phyloP scores from a whole-genome alignment of 164 flowering plant species.

The Tinospora cordifolia region DNA sequence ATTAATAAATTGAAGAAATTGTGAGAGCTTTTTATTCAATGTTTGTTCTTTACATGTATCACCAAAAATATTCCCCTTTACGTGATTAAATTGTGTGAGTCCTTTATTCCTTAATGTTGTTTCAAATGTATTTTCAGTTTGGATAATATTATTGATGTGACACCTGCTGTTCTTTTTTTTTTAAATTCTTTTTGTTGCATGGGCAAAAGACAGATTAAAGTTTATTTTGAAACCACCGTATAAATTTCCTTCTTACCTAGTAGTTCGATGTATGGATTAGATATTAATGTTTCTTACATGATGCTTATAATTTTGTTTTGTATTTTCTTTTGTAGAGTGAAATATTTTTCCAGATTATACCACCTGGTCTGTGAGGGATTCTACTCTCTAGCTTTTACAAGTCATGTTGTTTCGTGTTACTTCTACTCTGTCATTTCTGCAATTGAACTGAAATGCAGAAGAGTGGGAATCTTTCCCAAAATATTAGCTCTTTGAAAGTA shows the following conservation, averaged over 20 bases:
- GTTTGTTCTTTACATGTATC: too few species aligned
- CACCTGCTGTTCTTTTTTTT: too few species aligned
- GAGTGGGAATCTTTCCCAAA: constrained; percentile 45
- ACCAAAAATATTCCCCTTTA: too few species aligned
- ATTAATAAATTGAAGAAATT: too few species aligned
- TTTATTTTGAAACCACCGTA: not conserved
- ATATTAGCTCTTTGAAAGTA: constrained; percentile 38
- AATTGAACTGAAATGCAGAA: constrained; percentile 47
- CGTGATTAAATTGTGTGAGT: too few species aligned
- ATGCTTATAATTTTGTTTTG: not conserved
- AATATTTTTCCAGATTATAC: constrained; percentile 12
- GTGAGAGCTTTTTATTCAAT: too few species aligned
- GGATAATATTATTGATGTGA: too few species aligned
- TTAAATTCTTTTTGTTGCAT: too few species aligned
- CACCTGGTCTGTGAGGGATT: not conserved
- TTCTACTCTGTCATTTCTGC: constrained; percentile 9
- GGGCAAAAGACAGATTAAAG: too few species aligned
- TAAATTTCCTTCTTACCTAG: not conserved
- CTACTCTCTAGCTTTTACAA: constrained; percentile 7
- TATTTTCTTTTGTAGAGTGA: constrained; percentile 7
- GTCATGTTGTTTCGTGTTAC: constrained; percentile 7
- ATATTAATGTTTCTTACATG: constrained; percentile 3
- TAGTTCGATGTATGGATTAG: not conserved
- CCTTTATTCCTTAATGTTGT: too few species aligned
- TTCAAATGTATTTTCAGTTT: too few species aligned